Base-by-base conservation (phyloP, 495 filamentous ascomycete genomes). In the Aspergillus biplanus region DNA sequence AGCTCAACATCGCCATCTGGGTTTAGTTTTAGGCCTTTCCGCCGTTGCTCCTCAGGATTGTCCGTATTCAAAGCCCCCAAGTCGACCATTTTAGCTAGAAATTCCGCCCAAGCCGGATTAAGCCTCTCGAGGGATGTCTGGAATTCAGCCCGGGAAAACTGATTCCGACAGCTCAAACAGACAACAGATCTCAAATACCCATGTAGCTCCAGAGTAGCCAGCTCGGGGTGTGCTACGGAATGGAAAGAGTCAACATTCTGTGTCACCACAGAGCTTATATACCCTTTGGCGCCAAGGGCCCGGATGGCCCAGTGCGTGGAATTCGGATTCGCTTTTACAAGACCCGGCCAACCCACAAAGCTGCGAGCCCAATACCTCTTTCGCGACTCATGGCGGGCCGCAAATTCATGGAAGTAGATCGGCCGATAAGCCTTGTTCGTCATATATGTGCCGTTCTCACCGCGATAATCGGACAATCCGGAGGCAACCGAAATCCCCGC, bases 231-330 rank as follows among this genome's bases (percentile, higher is more conserved):
- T 7, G 90, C 87, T 33, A 76, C 73, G 1, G 86, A 80, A 75
- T 99, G 94, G 72, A 97, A 95, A 6, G 93, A 97, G 73, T 99
- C 95, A 31, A 97, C 94, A 71, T 98, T 97, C 72, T 99, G 95
- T 47, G 95, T 99, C 65, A 99, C 86, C 33, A 97, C 90, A 33
- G 79, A 86, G 55, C 83, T 86, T 12, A 97, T 76, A 54, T 92
- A 71, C 0, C 92, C 94, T 69, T 92, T 81, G 27, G 83, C 72
- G 7, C 87, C 88, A 48, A 99, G 75, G 59, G 86, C 79, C 44
- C 83, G 79, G 33, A 97, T 84, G 6, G 95, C 92, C 66, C 81
- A 78, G 75, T 99, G 95, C 3, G 87, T 89, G 3, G 80, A 72
- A 69, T 98, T 99, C 3, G 95, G 93, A 68, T 81, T 84, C 16